A percentile compares a stretch with the other conserved stretches of the same genome.
Conservation (phyloP, 495 filamentous ascomycete species). For the Trichoderma reesei region DNA sequence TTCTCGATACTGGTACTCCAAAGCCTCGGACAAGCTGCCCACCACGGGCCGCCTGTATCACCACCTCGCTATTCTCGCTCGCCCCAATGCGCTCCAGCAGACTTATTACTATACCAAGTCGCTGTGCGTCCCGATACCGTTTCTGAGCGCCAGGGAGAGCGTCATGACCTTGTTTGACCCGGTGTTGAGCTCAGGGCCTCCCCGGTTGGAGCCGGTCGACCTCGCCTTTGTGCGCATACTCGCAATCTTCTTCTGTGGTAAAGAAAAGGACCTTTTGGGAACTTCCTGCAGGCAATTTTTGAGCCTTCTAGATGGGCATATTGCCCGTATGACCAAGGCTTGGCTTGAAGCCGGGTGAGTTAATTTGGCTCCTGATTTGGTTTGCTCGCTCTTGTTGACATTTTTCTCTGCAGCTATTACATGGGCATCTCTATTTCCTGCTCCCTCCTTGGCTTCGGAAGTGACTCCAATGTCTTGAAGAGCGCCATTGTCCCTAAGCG, state of each 20-base stretch:
- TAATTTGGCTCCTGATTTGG: slow-evolving; percentile 27
- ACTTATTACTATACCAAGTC: slow-evolving; percentile 59
- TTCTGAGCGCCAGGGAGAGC: slow-evolving; percentile 54
- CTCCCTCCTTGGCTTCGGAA: slow-evolving; percentile 31
- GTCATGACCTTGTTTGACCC: slow-evolving; percentile 64
- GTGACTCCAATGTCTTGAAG: slow-evolving; percentile 27
- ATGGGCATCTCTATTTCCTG: slow-evolving; percentile 39
- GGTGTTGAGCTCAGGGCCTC: slow-evolving; percentile 34
- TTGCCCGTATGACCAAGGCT: slow-evolving; percentile 43
- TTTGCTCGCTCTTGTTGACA: slow-evolving; percentile 27
- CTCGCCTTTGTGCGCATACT: slow-evolving; percentile 55
- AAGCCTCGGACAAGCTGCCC: slow-evolving; percentile 62
- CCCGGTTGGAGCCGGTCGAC: slow-evolving; percentile 18
- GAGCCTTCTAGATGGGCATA: slow-evolving; percentile 46
- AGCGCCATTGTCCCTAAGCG: slow-evolving; percentile 21
- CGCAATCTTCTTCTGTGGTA: slow-evolving; percentile 53
- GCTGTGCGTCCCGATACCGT: slow-evolving; percentile 44
- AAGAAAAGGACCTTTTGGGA: slow-evolving; percentile 37
- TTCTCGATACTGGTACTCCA: slow-evolving; percentile 70
- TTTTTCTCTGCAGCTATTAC: slow-evolving; percentile 37
- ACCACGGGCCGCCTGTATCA: slow-evolving; percentile 70
- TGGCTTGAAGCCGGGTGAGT: slow-evolving; percentile 55
- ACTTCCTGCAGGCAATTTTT: slow-evolving; percentile 41
- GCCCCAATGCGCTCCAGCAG: slow-evolving; percentile 64
- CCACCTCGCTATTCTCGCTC: slow-evolving; percentile 71